A percentile compares a stretch with the other conserved stretches of the same genome.
Conservation (phyloP, 257 asterid genomes). For the Schizonepeta tenuifolia region DNA sequence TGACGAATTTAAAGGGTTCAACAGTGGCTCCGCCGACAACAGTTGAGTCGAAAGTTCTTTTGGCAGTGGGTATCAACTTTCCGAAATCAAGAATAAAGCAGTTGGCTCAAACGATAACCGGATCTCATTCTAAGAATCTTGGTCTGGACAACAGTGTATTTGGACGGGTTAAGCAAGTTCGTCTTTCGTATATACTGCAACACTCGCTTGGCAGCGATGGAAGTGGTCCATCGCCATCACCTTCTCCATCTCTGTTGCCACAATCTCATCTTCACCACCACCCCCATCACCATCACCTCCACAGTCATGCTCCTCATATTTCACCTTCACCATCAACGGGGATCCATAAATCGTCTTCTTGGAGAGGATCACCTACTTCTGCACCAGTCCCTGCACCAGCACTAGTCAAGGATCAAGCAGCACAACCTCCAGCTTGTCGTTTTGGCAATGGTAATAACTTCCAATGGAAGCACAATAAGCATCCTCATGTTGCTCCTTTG, state of each 20-base stretch:
- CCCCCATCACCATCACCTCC: slow-evolving; percentile 49
- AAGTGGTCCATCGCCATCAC: slow-evolving; percentile 41
- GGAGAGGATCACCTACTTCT: slow-evolving; percentile 42
- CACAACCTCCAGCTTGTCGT: slow-evolving; percentile 63
- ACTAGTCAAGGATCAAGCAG: slow-evolving; percentile 40
- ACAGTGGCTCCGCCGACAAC: slow-evolving; percentile 72
- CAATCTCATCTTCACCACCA: slow-evolving; percentile 49
- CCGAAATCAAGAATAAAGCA: slow-evolving; percentile 77
- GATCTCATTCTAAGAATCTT: slow-evolving; percentile 70
- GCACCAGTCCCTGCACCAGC: slow-evolving; percentile 53
- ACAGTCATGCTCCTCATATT: slow-evolving; percentile 53
- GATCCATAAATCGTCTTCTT: slow-evolving; percentile 31
- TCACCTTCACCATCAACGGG: slow-evolving; percentile 63
- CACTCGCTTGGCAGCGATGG: slow-evolving; percentile 56
- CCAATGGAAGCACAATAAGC: slow-evolving; percentile 51
- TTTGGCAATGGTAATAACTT: slow-evolving; percentile 44
- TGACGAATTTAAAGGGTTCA: slow-evolving; percentile 77
- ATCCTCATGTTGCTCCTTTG: slow-evolving; percentile 47
- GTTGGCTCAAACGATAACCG: slow-evolving; percentile 76
- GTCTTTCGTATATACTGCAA: slow-evolving; percentile 67
- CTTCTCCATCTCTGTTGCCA: slow-evolving; percentile 50
- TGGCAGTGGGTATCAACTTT: slow-evolving; percentile 79
- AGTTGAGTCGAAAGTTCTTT: slow-evolving; percentile 69
- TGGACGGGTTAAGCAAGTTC: slow-evolving; percentile 88
- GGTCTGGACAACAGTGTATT: slow-evolving; percentile 85